Evolutionary conservation across 345 rosid genomes (phyloP).

Genomic region (Eucalyptus brandiana): DNA sequence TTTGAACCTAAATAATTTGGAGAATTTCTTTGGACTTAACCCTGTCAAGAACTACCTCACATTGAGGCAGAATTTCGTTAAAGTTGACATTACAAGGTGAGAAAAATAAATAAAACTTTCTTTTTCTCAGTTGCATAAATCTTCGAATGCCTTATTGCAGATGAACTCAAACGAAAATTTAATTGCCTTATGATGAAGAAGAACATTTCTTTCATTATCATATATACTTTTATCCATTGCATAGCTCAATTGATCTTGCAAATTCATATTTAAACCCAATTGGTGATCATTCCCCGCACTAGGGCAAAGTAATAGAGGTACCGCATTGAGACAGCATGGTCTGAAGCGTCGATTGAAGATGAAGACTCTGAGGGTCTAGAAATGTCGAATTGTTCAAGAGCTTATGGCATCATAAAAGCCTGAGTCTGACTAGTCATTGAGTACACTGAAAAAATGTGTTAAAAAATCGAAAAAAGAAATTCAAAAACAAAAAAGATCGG

Average conservation of each 20-base stretch:
- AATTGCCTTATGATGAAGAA: background rate
- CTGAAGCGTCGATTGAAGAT: background rate
- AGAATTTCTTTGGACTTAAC: background rate
- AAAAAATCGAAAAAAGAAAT: too few relatives aligned
- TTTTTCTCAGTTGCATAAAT: background rate
- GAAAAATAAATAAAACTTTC: background rate
- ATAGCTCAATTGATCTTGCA: background rate
- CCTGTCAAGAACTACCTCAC: background rate
- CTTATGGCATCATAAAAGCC: background rate
- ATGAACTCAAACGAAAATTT: background rate
- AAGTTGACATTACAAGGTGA: background rate
- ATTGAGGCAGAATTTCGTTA: background rate
- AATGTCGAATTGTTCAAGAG: background rate
- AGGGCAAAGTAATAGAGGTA: background rate
- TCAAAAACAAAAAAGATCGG: too few relatives aligned
- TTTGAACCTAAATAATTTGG: background rate
- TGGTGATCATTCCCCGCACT: background rate
- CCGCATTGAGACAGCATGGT: background rate
- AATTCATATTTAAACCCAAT: background rate
- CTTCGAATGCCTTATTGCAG: background rate
- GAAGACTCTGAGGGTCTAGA: background rate
- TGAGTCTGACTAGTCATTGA: background rate
- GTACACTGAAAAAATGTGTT: background rate
- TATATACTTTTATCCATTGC: background rate
- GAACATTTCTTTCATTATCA: background rate